Evolutionary conservation across 345 rosid species (phyloP).

Genomic region (Melaleuca quinquenervia): DNA sequence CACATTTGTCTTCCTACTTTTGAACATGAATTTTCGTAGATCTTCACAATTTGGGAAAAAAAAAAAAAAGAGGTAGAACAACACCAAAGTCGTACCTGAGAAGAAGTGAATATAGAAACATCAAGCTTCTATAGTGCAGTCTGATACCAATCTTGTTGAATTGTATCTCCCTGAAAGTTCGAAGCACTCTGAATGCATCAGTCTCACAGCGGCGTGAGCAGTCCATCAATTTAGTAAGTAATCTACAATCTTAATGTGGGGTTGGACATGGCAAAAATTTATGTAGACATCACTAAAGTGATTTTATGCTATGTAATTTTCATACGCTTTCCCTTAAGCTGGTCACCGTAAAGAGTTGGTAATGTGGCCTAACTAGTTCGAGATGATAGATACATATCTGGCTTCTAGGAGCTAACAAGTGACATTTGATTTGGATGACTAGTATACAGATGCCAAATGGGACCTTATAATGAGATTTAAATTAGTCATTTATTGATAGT

Average conservation of each 20-base stretch:
- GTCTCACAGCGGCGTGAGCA: background rate
- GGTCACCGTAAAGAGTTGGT: background rate
- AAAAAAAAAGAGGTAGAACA: too few relatives aligned
- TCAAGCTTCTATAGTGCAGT: background rate
- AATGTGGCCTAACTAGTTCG: background rate
- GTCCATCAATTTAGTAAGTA: background rate
- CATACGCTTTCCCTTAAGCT: background rate
- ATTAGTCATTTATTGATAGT: background rate
- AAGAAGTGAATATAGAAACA: background rate
- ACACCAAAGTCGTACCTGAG: background rate
- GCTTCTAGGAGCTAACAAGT: background rate
- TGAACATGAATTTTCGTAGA: background rate
- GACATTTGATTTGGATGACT: background rate
- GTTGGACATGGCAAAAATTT: background rate
- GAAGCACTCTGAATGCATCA: background rate
- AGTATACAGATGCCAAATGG: background rate
- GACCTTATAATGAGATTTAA: background rate
- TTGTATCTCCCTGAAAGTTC: background rate
- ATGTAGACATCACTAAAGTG: background rate
- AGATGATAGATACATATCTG: background rate
- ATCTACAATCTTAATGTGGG: background rate
- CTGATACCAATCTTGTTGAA: background rate
- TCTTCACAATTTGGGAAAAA: background rate
- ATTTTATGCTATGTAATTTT: background rate
- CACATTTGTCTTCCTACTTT: background rate